Conservation (phyloP, 2,329 filamentous ascomycete species). For the Neofusicoccum sp. region DNA sequence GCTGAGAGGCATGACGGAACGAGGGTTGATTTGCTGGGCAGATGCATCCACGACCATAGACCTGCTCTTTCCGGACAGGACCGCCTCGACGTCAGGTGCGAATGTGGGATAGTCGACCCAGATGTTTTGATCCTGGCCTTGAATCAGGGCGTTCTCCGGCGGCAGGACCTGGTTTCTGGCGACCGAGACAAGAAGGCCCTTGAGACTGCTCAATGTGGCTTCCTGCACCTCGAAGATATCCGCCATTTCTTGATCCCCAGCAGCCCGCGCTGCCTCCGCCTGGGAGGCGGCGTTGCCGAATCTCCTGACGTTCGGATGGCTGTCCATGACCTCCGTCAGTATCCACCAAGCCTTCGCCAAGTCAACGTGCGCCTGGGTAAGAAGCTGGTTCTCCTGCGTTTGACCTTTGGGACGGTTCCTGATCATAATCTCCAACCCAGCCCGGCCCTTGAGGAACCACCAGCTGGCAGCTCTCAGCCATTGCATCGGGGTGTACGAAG, state of each 20-base stretch:
- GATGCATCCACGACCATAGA: conserved; percentile 46
- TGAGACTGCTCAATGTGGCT: conserved; percentile 62
- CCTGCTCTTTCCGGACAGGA: conserved; percentile 59
- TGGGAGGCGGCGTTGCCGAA: conserved; percentile 29
- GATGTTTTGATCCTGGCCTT: conserved; percentile 75
- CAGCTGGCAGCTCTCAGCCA: conserved; percentile 73
- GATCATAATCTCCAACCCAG: conserved; percentile 70
- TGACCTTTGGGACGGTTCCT: conserved; percentile 58
- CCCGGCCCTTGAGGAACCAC: conserved; percentile 86
- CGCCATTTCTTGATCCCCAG: conserved; percentile 45
- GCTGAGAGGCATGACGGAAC: conserved; percentile 72
- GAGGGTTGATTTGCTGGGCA: conserved; percentile 44
- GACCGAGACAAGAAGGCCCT: conserved; percentile 78
- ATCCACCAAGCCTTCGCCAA: conserved; percentile 86
- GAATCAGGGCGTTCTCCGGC: conserved; percentile 62
- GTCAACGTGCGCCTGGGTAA: conserved; percentile 79
- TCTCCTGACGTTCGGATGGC: conserved; percentile 31
- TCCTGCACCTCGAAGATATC: conserved; percentile 53
- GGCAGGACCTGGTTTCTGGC: conserved; percentile 77
- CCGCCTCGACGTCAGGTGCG: conserved; percentile 67
- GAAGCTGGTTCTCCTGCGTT: conserved; percentile 45
- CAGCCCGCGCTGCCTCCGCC: conserved; percentile 42
- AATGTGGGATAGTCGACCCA: conserved; percentile 78
- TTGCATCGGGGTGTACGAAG: conserved; percentile 61
- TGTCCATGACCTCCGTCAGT: conserved; percentile 42